Percentiles rank a stretch among this genome's conserved stretches.
phyloP scores from a whole-genome alignment of 495 filamentous ascomycete species.

The Wilcoxina mikolae region DNA sequence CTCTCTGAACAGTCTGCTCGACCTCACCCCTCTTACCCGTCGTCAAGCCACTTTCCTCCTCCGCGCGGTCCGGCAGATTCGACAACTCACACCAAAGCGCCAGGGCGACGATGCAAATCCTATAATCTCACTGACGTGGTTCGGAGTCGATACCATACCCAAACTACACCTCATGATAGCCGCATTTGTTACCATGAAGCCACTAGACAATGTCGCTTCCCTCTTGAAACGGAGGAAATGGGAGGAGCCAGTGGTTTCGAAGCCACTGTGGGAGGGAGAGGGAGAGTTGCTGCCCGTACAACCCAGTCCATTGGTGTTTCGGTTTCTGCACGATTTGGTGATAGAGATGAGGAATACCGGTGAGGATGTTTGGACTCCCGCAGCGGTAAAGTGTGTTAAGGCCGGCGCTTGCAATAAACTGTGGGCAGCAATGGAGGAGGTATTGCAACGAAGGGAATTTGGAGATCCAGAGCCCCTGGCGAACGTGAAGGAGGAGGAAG shows the following conservation, averaged over 20 bases:
- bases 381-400: constrained; percentile 52
- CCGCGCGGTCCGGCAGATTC: constrained; percentile 60
- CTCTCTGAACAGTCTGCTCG: background rate
- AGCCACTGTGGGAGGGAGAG: constrained; percentile 35
- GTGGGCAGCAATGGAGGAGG: constrained; percentile 25
- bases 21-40: background rate
- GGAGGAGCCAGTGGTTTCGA: constrained; percentile 30
- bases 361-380: constrained; percentile 68
- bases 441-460: background rate
- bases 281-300: constrained; percentile 59
- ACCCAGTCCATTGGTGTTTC: constrained; percentile 63
- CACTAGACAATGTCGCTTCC: constrained; percentile 23
- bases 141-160: constrained; percentile 30
- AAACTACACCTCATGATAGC: constrained; percentile 27
- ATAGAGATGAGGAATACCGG: constrained; percentile 54
- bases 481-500: background rate
- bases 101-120: constrained; percentile 12
- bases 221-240: constrained; percentile 21
- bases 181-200: constrained; percentile 10
- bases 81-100: constrained; percentile 45
- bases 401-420: constrained; percentile 35
- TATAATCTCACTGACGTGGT: constrained; percentile 15
- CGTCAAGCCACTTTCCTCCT: constrained; percentile 49
- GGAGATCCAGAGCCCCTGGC: background rate
- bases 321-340: constrained; percentile 51